A percentile compares a stretch with the other conserved stretches of the same genome.
These are phyloP conservation scores for Cladosporium colombiae DNA, from an alignment of 2,329 filamentous ascomycete genomes.

Conservation along the genomic window DNA sequence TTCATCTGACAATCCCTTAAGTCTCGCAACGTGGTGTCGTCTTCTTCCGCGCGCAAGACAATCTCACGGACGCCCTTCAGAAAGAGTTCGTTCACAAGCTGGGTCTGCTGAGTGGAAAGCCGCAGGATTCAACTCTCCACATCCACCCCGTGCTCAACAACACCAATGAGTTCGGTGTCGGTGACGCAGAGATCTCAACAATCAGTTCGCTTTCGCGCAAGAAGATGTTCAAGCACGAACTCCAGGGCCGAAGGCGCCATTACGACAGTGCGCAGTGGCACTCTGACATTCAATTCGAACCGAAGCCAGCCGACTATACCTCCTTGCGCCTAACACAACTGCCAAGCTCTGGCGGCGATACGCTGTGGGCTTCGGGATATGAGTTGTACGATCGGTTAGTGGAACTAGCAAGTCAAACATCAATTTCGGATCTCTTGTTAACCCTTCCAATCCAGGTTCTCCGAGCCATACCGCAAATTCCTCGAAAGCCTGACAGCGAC, in stretches of 20 bases:
- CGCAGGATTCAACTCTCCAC: conserved; percentile 58
- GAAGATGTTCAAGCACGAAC: conserved; percentile 36
- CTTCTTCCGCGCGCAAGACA: conserved; percentile 26
- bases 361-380: conserved; percentile 68
- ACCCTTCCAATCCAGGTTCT: conserved; percentile 47
- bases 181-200: conserved; percentile 43
- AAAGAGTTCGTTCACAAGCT: conserved; percentile 56
- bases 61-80: conserved; percentile 50
- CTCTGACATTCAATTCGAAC: conserved; percentile 45
- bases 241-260: conserved; percentile 30
- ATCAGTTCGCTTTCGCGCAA: conserved; percentile 42
- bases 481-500: conserved; percentile 61
- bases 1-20: conserved; percentile 12
- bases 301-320: conserved; percentile 56
- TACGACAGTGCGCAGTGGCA: conserved; percentile 51
- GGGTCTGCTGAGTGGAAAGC: conserved; percentile 60
- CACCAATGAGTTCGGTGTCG: conserved; percentile 45
- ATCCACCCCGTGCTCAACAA: conserved; percentile 58
- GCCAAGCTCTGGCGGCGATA: conserved; percentile 57
- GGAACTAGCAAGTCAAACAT: not conserved
- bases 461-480: conserved; percentile 57
- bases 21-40: conserved; percentile 26
- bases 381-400: conserved; percentile 59
- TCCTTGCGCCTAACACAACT: conserved; percentile 58
- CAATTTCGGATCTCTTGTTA: too few relatives aligned